Conservation (phyloP, 176 grass and related monocot genomes). For the Urochloa ruziziensis region DNA sequence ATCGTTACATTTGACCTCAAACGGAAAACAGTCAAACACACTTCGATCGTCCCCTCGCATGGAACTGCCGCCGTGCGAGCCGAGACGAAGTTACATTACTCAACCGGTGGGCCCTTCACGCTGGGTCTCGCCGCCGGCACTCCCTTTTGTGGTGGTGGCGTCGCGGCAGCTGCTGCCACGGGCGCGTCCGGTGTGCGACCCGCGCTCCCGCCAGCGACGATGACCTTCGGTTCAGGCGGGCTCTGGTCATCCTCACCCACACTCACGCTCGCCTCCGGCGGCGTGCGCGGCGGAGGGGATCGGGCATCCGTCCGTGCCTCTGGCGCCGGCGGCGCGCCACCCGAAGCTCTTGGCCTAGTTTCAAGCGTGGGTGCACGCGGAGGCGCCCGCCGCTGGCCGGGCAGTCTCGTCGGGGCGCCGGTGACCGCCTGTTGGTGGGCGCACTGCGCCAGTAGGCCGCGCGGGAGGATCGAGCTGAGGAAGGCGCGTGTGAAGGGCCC, state of each 20-base stretch:
- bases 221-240: not conserved
- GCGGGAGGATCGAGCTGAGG: constrained; percentile 28
- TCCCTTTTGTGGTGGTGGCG: not conserved
- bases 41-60: not conserved
- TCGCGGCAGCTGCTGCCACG: not conserved
- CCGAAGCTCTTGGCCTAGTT: too few relatives aligned
- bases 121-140: too few relatives aligned
- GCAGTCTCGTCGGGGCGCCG: not conserved
- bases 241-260: too few relatives aligned
- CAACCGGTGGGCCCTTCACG: not conserved
- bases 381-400: not conserved
- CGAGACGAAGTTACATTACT: not conserved
- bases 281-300: not conserved
- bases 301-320: not conserved
- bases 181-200: not conserved
- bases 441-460: not conserved
- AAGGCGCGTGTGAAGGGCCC: constrained; percentile 9
- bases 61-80: not conserved
- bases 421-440: not conserved
- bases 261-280: too few relatives aligned
- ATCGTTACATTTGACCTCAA: not conserved
- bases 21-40: not conserved
- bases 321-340: not conserved
- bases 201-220: not conserved
- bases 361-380: not conserved